Base-by-base conservation (phyloP, 78 protist genomes). In the Cyanophora paradoxa region DNA sequence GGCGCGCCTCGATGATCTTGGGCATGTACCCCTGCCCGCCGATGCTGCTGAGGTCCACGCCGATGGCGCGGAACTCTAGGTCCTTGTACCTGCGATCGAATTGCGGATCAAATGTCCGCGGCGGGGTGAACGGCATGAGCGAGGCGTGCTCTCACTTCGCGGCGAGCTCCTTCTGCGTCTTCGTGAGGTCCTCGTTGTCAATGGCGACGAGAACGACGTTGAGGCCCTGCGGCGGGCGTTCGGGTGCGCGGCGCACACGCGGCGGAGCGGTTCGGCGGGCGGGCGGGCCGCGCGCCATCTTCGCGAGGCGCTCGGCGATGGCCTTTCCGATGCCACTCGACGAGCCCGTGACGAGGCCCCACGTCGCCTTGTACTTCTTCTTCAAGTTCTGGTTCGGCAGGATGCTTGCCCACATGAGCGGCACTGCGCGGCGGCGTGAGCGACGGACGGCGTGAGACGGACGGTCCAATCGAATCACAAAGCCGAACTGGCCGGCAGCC, bases 281-380 rank as follows among this genome's bases (percentile, higher is more conserved):
- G n/a, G n/a, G n/a, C n/a, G n/a, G n/a, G n/a, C n/a, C n/a, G n/a
- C n/a, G n/a, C n/a, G n/a, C n/a, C n/a, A n/a, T n/a, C n/a, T n/a
- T n/a, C n/a, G n/a, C n/a, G 16, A 78, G 57, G 13, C 7, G 17
- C 22, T 31, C 36, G 16, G 76, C 77, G 22, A 78, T 42, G 39
- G 69, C 66, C 26, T 46, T 28, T 40, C 83, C 83, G 56, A 78
- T 40, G 26, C 83, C 83, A 8, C 63, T 41, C 24, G 64, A 41
- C 40, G 77, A 10, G 33, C 83, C 83, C 26, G 83, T 78, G 17
- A 78, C 77, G 20, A 78, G 64, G 33, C 68, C 83, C 83, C 83
- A 78, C 26, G 13, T 0, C 8, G 70, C 42, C 16, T 24, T 3
- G 78, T 73, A 73, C 44, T 34, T 30, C 50, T 36, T 62, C 30